Conservation (phyloP, 345 rosid genomes). For the Arabidopsis suecica region DNA sequence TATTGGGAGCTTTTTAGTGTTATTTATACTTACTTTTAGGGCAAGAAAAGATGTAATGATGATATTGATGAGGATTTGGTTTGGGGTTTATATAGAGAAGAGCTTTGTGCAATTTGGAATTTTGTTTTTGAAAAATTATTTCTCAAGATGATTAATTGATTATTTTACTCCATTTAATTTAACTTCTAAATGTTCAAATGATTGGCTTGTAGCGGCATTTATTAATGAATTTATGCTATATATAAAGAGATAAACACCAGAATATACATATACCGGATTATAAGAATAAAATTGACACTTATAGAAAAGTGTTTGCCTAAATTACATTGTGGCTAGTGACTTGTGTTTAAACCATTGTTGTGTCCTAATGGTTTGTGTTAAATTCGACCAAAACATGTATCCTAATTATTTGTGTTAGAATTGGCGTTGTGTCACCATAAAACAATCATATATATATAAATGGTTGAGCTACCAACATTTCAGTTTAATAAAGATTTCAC, state of each 20-base stretch:
- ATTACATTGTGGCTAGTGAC: neutral
- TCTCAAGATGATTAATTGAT: neutral
- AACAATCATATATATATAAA: too few species aligned
- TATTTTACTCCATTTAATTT: slow-evolving; percentile 3
- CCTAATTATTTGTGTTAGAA: neutral
- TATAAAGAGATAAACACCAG: neutral
- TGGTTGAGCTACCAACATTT: too few species aligned
- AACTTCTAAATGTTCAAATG: slow-evolving; percentile 11
- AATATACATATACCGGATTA: neutral
- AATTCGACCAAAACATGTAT: neutral
- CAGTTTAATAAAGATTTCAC: neutral
- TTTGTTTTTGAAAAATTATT: slow-evolving; percentile 13
- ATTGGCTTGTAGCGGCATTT: slow-evolving; percentile 25
- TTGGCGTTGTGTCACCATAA: too few species aligned
- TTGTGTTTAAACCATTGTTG: neutral
- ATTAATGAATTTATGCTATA: neutral
- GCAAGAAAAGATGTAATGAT: slow-evolving; percentile 26
- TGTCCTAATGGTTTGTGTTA: neutral
- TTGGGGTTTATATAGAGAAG: slow-evolving; percentile 36
- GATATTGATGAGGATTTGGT: slow-evolving; percentile 12
- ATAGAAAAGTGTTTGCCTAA: neutral
- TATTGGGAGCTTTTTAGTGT: slow-evolving; percentile 10
- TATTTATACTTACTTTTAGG: slow-evolving; percentile 9
- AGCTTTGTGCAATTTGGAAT: slow-evolving; percentile 28
- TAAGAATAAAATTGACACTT: neutral